Base-by-base conservation (phyloP, 768 basidiomycete species). In the Russula earlei region DNA sequence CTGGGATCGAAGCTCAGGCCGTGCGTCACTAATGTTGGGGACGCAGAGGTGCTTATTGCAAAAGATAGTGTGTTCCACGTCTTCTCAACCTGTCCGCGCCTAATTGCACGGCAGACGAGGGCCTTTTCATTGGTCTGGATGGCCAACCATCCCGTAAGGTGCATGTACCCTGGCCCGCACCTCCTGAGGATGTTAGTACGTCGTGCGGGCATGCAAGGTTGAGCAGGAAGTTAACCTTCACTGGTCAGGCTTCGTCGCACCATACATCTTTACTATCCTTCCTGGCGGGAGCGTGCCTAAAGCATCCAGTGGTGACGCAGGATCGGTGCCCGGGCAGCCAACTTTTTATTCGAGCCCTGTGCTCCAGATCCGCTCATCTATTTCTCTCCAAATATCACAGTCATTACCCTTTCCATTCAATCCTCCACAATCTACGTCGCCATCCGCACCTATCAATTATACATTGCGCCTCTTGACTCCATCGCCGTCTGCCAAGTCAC, bases 181-280 rank as follows among this genome's bases (percentile, higher is more conserved):
- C 84, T 45, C 90, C 89, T 22, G 91, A 94, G 64, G 92, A 95
- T 59, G 75, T 85, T 25, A 76, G 89, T 85, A 61, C 49, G 61
- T 41, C 31, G 15, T n/a, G 11, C 17, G 20, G n/a, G 12, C 7
- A 34, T 29, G 37, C 47, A 45, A 11, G 54, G 22, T 46, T 49
- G 20, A 29, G 45, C 20, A 48, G 52, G 43, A 53, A 33, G 24
- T 53, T 49, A 48, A 48, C 24, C 4, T 33, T 58, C 45, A 46
- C 49, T 33, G 5, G 62, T 24, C 60, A 87, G 89, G 82, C 4
- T 84, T 81, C 52, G 74, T 87, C 50, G 82, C 81, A 60, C 90
- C 91, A 1, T 93, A 91, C 61, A 71, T 92, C 15, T 77, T 90
- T 61, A 80, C 87, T 8, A 73, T 88, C 24, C 74, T 91, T 10